These are phyloP conservation scores for Penicillium psychrosexuale DNA, from an alignment of 2,329 filamentous ascomycete species.

Conservation along the genomic window DNA sequence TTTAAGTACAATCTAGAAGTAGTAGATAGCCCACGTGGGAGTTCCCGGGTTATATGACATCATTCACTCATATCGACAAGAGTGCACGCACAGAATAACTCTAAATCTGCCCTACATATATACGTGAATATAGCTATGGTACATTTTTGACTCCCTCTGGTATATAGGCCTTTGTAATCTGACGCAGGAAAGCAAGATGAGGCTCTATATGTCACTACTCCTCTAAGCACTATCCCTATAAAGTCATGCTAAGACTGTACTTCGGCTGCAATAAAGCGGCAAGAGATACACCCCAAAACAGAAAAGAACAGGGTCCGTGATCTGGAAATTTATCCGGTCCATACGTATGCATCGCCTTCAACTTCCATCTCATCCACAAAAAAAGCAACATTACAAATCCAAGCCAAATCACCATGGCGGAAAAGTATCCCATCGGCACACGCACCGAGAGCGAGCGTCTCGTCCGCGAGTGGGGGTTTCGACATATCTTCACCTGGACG, in stretches of 20 bases:
- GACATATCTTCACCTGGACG: constrained; percentile 60
- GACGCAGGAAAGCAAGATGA: too few relatives aligned
- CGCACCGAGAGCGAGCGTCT: constrained; percentile 51
- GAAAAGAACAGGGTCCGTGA: not conserved
- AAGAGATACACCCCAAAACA: not conserved
- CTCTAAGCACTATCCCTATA: too few relatives aligned
- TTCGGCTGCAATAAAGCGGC: not conserved
- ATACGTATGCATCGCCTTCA: too few relatives aligned
- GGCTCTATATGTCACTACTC: too few relatives aligned
- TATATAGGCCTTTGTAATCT: not conserved
- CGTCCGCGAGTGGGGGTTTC: constrained; percentile 59
- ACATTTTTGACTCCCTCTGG: not conserved
- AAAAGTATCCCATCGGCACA: constrained; percentile 33
- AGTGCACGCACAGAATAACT: not conserved
- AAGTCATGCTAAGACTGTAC: too few relatives aligned
- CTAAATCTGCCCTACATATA: too few relatives aligned
- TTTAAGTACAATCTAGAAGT: not conserved
- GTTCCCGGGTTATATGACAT: not conserved
- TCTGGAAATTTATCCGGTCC: not conserved
- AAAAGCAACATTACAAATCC: too few relatives aligned
- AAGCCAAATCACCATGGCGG: constrained; percentile 17
- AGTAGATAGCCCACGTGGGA: not conserved
- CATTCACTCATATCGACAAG: not conserved
- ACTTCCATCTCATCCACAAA: not conserved
- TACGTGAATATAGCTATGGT: not conserved